phyloP scores from a whole-genome alignment of 306 rosid genomes.

The Glycine soja region DNA sequence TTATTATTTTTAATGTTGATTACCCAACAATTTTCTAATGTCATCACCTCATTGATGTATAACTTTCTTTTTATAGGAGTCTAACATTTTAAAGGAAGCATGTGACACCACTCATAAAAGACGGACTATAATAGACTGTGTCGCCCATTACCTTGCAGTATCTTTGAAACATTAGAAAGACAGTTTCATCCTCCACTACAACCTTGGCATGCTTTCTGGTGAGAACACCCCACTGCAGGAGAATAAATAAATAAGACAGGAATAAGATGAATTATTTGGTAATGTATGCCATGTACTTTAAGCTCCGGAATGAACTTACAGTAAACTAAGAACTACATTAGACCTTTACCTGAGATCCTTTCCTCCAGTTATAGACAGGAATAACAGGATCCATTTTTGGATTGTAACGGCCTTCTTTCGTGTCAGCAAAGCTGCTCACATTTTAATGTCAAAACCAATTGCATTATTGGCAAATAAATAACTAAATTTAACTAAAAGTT shows the following conservation, averaged over 20 bases:
- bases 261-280: slow-evolving; percentile 42
- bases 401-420: slow-evolving; percentile 94
- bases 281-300: slow-evolving; percentile 27
- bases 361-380: slow-evolving; percentile 93
- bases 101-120: not conserved
- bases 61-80: too few relatives aligned
- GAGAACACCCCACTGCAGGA: slow-evolving; percentile 89
- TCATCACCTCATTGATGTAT: too few relatives aligned
- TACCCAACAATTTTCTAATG: too few relatives aligned
- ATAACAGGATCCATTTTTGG: slow-evolving; percentile 90
- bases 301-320: slow-evolving; percentile 36
- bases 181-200: slow-evolving; percentile 76
- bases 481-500: not conserved
- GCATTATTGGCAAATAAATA: slow-evolving; percentile 28
- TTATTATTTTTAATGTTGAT: too few relatives aligned
- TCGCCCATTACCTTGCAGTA: slow-evolving; percentile 74
- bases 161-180: slow-evolving; percentile 79
- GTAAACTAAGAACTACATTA: slow-evolving; percentile 15
- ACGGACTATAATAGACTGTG: slow-evolving; percentile 13
- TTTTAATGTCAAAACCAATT: slow-evolving; percentile 33
- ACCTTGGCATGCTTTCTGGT: slow-evolving; percentile 89
- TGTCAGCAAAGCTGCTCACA: slow-evolving; percentile 88
- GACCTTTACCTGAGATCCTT: slow-evolving; percentile 91
- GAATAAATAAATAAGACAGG: slow-evolving; percentile 25
- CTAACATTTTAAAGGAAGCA: too few relatives aligned